These are phyloP conservation scores for Trichoderma gamsii DNA, from an alignment of 495 filamentous ascomycete species.

Conservation along the genomic window DNA sequence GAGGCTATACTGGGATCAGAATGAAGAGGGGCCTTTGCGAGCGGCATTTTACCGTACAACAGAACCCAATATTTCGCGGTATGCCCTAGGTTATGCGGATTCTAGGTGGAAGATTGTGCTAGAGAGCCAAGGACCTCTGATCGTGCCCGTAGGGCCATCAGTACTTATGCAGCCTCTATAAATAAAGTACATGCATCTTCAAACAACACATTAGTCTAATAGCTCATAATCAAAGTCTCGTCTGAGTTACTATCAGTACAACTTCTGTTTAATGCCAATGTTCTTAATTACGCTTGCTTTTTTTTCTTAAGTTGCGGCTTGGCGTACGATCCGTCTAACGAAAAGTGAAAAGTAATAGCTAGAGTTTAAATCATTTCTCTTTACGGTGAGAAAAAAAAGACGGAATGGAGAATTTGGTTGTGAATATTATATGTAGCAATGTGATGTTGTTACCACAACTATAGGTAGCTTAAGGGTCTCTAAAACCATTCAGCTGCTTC, in stretches of 20 bases:
- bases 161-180: conserved; percentile 28
- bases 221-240: too few relatives aligned
- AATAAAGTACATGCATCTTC: not conserved
- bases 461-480: not conserved
- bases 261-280: too few relatives aligned
- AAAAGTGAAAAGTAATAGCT: too few relatives aligned
- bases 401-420: too few relatives aligned
- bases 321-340: too few relatives aligned
- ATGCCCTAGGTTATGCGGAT: conserved; percentile 23
- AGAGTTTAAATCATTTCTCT: too few relatives aligned
- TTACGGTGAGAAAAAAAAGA: too few relatives aligned
- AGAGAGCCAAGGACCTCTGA: conserved; percentile 21
- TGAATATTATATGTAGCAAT: too few relatives aligned
- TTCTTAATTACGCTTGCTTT: too few relatives aligned
- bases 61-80: conserved; percentile 32
- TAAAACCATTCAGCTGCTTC: not conserved
- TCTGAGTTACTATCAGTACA: too few relatives aligned
- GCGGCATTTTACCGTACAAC: conserved; percentile 51
- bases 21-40: conserved; percentile 28
- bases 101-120: conserved; percentile 23
- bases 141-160: conserved; percentile 28
- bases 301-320: too few relatives aligned
- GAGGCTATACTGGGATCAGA: conserved; percentile 60
- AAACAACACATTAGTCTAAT: not conserved
- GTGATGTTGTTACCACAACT: too few relatives aligned